Base-by-base conservation (phyloP, 2,329 filamentous ascomycete genomes). In the Clathrospora elynae region DNA sequence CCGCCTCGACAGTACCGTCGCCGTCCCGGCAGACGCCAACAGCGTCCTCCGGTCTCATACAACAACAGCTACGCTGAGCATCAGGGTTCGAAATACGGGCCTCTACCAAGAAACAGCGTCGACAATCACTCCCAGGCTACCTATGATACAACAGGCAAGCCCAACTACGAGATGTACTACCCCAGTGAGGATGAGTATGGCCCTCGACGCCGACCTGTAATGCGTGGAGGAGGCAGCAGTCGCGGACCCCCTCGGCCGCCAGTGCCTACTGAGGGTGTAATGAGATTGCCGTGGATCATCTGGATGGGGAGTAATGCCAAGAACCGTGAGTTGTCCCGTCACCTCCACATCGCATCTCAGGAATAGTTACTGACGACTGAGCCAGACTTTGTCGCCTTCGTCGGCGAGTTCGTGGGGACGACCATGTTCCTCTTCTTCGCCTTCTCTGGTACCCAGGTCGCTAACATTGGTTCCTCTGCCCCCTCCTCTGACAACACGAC, bases 401-500 rank as follows among this genome's bases (percentile, higher is more conserved):
- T 75, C 7, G 75, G 75, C 70, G 73, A 75, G 38, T 74, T 71
- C 32, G 70, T 74, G 6, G 73, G 73, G 17, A 75, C 73, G 1
- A 68, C 71, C 6, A 67, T 75, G 45, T 75, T 76, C 39, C 63
- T 76, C 20, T 75, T 69, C 62, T 73, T 76, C 37, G 73, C 73
- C 11, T 68, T 76, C 26, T 61, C 64, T 1, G 73, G 71, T 5
- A 72, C 73, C 1, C 73, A 75, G 40, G 71, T 74, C n/a, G 73
- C 73, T 14, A 75, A 75, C 51, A 71, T 79, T 12, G 75, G 71
- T 22, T 78, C 74, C 38, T 64, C 63, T 19, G 66, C 73, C 44
- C 71, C 44, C 3, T 31, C 45, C 2, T 50, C 53, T 30, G 64
- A 68, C 13, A 52, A 51, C 11, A 75, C 74, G 1, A 77, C 74